phyloP scores from a whole-genome alignment of 768 basidiomycete genomes.

The Multifurca ochricompacta region DNA sequence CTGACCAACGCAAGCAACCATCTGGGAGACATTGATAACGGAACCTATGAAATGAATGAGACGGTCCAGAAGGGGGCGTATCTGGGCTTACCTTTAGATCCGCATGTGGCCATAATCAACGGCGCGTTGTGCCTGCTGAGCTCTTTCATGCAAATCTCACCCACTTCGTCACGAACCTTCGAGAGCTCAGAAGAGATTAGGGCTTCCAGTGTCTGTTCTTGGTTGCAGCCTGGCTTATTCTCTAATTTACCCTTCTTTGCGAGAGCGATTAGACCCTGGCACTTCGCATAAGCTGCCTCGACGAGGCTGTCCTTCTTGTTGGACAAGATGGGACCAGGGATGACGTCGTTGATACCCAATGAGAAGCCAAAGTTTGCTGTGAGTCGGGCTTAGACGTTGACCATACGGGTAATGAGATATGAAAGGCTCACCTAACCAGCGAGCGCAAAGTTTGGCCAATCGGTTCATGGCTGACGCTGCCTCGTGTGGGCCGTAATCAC shows the following conservation, averaged over 20 bases:
- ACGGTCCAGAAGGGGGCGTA: not conserved
- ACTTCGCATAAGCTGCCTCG: constrained; percentile 80
- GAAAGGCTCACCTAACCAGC: constrained; percentile 68
- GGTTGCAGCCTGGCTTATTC: constrained; percentile 96
- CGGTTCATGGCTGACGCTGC: constrained; percentile 95
- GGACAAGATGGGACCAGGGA: constrained; percentile 81
- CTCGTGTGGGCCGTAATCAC: constrained; percentile 93
- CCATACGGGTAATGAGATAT: not conserved
- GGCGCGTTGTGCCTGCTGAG: constrained; percentile 97
- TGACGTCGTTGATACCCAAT: constrained; percentile 97
- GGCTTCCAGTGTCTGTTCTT: constrained; percentile 96
- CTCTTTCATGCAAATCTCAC: constrained; percentile 97
- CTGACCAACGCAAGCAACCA: constrained; percentile 99
- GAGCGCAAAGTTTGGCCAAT: constrained; percentile 89
- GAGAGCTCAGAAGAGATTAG: constrained; percentile 89
- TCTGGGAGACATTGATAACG: constrained; percentile 98
- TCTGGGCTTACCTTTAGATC: constrained; percentile 74
- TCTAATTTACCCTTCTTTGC: constrained; percentile 89
- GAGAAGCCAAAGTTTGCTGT: constrained; percentile 97
- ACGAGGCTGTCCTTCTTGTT: constrained; percentile 80
- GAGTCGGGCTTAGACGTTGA: constrained; percentile 13
- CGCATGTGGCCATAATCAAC: constrained; percentile 97
- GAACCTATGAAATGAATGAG: constrained; percentile 56
- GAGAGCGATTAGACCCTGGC: constrained; percentile 76
- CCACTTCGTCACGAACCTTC: constrained; percentile 91